Evolutionary conservation across 2,329 filamentous ascomycete genomes (phyloP).

Genomic region (Drechmeria coniospora): DNA sequence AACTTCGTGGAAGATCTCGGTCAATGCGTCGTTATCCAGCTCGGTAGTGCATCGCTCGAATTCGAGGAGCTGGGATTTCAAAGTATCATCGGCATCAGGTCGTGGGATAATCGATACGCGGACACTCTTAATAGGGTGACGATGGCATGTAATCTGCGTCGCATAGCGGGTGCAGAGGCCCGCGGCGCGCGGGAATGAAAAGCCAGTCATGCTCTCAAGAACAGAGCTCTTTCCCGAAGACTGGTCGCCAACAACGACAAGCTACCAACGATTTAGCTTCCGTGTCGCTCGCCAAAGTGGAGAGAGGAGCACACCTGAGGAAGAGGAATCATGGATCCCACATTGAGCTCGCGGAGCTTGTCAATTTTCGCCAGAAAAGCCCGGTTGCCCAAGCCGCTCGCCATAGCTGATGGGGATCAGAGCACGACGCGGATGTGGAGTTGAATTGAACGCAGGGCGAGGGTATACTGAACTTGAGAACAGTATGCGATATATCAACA

Average conservation of each 20-base stretch:
- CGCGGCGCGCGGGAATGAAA: constrained; percentile 27
- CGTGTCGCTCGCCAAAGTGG: background rate
- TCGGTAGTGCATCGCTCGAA: constrained; percentile 14
- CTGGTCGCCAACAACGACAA: constrained; percentile 73
- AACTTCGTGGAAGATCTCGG: constrained; percentile 23
- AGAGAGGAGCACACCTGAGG: constrained; percentile 34
- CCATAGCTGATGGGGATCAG: background rate
- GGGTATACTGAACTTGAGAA: background rate
- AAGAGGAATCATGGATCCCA: constrained; percentile 19
- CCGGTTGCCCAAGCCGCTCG: constrained; percentile 6
- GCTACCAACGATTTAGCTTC: constrained; percentile 13
- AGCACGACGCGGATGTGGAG: background rate
- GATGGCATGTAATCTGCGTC: constrained; percentile 15
- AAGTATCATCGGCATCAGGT: constrained; percentile 4
- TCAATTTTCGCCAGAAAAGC: constrained; percentile 21
- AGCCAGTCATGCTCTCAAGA: constrained; percentile 46
- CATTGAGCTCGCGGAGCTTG: constrained; percentile 23
- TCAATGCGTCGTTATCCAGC: constrained; percentile 15
- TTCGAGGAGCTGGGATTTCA: constrained; percentile 2
- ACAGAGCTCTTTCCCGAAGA: constrained; percentile 79
- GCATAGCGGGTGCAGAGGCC: constrained; percentile 33
- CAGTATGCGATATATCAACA: background rate
- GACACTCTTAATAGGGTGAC: constrained; percentile 19
- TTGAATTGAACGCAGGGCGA: background rate
- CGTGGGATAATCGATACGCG: constrained; percentile 23